Conservation (phyloP, 2,329 filamentous ascomycete genomes). For the Pyrenochaeta sp. region DNA sequence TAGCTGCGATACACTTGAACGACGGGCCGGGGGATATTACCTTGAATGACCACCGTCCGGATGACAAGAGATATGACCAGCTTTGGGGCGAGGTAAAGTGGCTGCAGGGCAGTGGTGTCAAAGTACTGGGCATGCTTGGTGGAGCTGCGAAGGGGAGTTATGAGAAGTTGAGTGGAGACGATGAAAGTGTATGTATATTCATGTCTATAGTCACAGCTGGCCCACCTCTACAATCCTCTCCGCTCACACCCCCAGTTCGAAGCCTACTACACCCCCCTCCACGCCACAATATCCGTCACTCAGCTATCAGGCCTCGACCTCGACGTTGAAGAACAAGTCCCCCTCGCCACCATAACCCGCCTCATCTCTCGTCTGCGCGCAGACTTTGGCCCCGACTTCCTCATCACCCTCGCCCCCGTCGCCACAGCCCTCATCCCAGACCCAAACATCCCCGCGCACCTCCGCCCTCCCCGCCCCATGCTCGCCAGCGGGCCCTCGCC, state of each 20-base stretch:
- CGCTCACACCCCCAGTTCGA: slow-evolving; percentile 65
- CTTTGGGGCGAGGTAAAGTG: slow-evolving; percentile 80
- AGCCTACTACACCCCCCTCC: slow-evolving; percentile 73
- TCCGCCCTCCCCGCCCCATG: slow-evolving; percentile 38
- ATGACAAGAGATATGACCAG: slow-evolving; percentile 70
- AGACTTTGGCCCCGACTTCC: slow-evolving; percentile 74
- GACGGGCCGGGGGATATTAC: slow-evolving; percentile 70
- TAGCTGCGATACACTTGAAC: slow-evolving; percentile 88
- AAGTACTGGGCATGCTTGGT: slow-evolving; percentile 85
- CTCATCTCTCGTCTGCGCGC: slow-evolving; percentile 57
- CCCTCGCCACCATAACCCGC: slow-evolving; percentile 66
- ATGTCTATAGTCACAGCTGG: background rate
- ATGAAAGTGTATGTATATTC: slow-evolving; percentile 35
- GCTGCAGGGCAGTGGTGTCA: slow-evolving; percentile 76
- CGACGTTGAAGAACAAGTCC: slow-evolving; percentile 72
- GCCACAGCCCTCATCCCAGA: slow-evolving; percentile 72
- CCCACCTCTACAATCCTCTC: background rate
- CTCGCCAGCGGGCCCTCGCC: slow-evolving; percentile 38
- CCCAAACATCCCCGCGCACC: slow-evolving; percentile 40
- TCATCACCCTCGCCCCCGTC: slow-evolving; percentile 83
- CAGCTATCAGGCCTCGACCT: slow-evolving; percentile 51
- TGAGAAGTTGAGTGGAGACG: slow-evolving; percentile 52
- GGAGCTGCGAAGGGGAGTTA: slow-evolving; percentile 82
- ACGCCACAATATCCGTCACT: slow-evolving; percentile 67
- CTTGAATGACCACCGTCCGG: slow-evolving; percentile 79